Evolutionary conservation across 2,329 filamentous ascomycete species (phyloP), one percentile per base, ranked within the genome.

Genomic region (Sporothrix sp.): DNA sequence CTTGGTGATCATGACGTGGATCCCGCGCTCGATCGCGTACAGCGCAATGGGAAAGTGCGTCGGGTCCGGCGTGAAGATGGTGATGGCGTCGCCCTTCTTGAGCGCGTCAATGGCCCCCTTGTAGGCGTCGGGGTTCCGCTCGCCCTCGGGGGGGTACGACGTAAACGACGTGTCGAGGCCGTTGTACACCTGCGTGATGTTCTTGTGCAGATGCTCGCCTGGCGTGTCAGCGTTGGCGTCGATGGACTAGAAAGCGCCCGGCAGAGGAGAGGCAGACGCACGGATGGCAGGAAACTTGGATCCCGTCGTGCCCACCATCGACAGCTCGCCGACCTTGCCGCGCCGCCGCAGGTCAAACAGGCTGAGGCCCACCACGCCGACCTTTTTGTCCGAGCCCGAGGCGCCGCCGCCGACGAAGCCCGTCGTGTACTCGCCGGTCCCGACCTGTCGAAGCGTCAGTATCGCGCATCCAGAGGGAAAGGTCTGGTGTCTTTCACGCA

Each of bases 361-460:
- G 21, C 87, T 91, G 65, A 96, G 71, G 36, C 87, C 90, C 16
- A 96, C 90, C 9, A 96, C 91, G 52, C 91, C 90, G 45, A 96
- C 85, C 68, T 96, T 96, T 73, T 96, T 96, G 75, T 96, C 91
- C 45, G 88, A 95, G 10, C 79, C 83, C 4, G 88, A 95, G 47
- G 82, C 84, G 53, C 84, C 85, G 54, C 82, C 83, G 52, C 87
- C 88, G 52, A 95, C 89, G 60, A 93, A 96, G 52, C 90, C 90
- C 38, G 91, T 96, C 61, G 91, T 96, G 75, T 96, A 96, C 76
- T 96, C 90, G 62, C 90, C 91, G 10, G 90, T 95, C 57, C 90
- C 90, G 53, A 95, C 79, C 85, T 83, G 54, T 14, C n/a, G 13
- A 25, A 4, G 7, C 16, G 30, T 45, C 16, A 45, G 43, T 16